Conservation (phyloP, 208 protist species). For the Zelonia costaricensis region DNA sequence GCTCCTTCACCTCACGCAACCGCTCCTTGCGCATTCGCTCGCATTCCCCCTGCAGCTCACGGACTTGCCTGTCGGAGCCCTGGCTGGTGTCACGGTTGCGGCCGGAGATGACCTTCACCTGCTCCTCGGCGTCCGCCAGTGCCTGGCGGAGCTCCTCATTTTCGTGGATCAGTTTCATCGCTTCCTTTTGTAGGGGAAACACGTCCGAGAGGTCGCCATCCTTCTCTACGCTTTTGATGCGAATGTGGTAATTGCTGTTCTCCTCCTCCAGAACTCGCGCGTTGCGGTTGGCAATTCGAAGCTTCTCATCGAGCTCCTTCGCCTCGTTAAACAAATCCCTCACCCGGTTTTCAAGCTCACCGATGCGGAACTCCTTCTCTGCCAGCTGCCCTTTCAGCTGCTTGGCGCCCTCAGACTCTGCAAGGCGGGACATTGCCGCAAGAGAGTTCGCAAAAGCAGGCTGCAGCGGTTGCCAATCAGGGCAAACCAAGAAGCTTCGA, state of each 20-base stretch:
- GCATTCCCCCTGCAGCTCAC: slow-evolving; percentile 21
- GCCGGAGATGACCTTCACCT: slow-evolving; percentile 1
- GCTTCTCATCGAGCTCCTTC: slow-evolving; percentile 64
- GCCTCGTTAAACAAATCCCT: slow-evolving; percentile 65
- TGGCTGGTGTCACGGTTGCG: slow-evolving; percentile 5
- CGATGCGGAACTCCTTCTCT: slow-evolving; percentile 69
- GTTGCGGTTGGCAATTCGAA: slow-evolving; percentile 70
- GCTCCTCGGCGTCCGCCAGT: slow-evolving; percentile 18
- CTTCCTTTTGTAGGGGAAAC: slow-evolving; percentile 33
- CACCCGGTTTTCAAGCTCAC: slow-evolving; percentile 69
- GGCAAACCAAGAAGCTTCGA: too few species aligned
- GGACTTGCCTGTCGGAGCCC: slow-evolving; percentile 16
- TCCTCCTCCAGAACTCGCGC: slow-evolving; percentile 78
- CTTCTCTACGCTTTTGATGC: slow-evolving; percentile 36
- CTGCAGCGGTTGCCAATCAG: too few species aligned
- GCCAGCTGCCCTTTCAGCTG: slow-evolving; percentile 43
- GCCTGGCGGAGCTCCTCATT: slow-evolving; percentile 42
- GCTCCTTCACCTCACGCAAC: slow-evolving; percentile 31
- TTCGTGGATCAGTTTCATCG: slow-evolving; percentile 60
- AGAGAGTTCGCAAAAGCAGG: slow-evolving; percentile 8
- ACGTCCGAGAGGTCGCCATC: background rate
- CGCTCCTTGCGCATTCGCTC: slow-evolving; percentile 35
- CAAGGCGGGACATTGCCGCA: slow-evolving; percentile 17
- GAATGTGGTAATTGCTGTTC: slow-evolving; percentile 57
- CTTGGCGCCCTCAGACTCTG: slow-evolving; percentile 8